These are phyloP conservation scores for Termitomyces sp. DNA, from an alignment of 768 basidiomycete species.

Conservation along the genomic window DNA sequence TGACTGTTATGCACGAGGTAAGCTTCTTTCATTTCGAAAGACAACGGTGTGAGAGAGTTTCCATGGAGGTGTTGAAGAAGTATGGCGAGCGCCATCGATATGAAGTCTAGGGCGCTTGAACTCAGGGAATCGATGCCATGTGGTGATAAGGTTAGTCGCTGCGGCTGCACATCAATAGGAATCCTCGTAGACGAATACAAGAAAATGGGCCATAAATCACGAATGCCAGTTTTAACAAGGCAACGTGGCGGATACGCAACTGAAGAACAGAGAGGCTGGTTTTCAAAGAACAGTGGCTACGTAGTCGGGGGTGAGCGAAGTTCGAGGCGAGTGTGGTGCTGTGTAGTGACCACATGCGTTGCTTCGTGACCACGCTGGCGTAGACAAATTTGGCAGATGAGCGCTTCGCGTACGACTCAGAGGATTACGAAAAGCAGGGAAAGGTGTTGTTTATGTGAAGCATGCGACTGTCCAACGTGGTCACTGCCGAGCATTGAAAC, in stretches of 20 bases:
- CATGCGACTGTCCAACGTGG: not conserved
- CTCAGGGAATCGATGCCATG: not conserved
- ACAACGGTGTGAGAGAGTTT: not conserved
- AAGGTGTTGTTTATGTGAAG: not conserved
- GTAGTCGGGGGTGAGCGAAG: not conserved
- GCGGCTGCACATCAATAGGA: not conserved
- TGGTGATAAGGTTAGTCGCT: constrained; percentile 1
- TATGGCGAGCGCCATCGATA: not conserved
- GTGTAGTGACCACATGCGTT: not conserved
- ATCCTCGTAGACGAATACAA: too few relatives aligned
- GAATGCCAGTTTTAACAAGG: too few relatives aligned
- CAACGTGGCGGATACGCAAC: too few relatives aligned
- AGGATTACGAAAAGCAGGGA: not conserved
- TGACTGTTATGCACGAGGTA: not conserved
- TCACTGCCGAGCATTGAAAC: not conserved
- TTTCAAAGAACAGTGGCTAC: too few relatives aligned
- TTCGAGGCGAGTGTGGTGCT: not conserved
- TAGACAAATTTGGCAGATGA: not conserved
- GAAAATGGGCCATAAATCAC: too few relatives aligned
- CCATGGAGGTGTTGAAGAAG: not conserved
- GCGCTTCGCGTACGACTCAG: too few relatives aligned
- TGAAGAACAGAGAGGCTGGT: too few relatives aligned
- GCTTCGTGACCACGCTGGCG: too few relatives aligned
- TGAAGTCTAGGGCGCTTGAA: not conserved
- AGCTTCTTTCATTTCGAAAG: not conserved